Percentiles rank a stretch among this genome's conserved stretches.
These are phyloP conservation scores for Ligustrum vulgare DNA, from an alignment of 257 asterid genomes.

Conservation along the genomic window DNA sequence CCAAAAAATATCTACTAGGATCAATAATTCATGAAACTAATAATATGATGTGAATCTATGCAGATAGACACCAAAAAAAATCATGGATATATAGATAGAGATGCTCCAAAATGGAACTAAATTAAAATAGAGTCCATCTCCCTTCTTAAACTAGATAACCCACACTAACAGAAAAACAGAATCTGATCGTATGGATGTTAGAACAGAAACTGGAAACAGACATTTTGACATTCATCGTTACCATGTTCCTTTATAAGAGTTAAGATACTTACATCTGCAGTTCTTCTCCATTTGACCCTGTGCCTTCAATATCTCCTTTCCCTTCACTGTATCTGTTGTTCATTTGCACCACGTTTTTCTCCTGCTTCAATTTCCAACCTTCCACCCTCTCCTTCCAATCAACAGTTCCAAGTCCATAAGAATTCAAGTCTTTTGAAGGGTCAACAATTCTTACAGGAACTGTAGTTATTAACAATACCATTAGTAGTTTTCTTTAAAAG, in stretches of 20 bases:
- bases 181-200: not conserved
- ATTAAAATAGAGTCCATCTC: not conserved
- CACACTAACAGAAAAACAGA: not conserved
- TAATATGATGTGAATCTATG: not conserved
- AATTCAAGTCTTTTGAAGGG: constrained; percentile 82
- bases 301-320: constrained; percentile 72
- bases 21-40: constrained; percentile 2
- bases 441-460: constrained; percentile 90
- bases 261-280: constrained; percentile 39
- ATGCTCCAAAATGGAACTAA: not conserved
- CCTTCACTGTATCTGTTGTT: constrained; percentile 58
- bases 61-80: not conserved
- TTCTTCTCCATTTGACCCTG: constrained; percentile 78
- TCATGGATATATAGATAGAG: not conserved
- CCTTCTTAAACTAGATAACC: not conserved
- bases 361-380: constrained; percentile 81
- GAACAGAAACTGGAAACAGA: not conserved
- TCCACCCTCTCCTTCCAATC: constrained; percentile 98
- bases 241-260: not conserved
- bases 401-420: constrained; percentile 85
- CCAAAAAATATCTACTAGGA: not conserved
- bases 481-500: constrained; percentile 16
- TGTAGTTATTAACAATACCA: constrained; percentile 29
- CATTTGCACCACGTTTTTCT: constrained; percentile 56
- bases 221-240: not conserved